These are phyloP conservation scores for Suillus lakei DNA, from an alignment of 768 basidiomycete species.

Conservation along the genomic window DNA sequence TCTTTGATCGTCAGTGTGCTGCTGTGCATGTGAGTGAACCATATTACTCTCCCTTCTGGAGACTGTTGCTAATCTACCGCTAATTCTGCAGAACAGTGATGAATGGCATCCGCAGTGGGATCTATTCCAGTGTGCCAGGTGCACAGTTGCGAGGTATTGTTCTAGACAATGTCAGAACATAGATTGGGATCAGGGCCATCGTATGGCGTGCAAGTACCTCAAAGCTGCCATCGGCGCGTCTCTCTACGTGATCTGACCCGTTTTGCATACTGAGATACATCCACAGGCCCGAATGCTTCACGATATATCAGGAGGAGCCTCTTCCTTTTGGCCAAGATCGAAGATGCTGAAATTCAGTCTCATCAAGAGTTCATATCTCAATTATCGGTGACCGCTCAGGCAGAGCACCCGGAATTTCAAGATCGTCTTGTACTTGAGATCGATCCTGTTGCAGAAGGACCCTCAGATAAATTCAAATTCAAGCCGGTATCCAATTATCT, in stretches of 20 bases:
- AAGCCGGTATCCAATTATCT: background rate
- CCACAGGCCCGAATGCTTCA: background rate
- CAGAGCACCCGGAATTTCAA: conserved; percentile 3
- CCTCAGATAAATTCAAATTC: conserved; percentile 3
- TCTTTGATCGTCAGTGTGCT: conserved; percentile 6
- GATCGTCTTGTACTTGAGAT: conserved; percentile 6
- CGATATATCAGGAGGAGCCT: conserved; percentile 4
- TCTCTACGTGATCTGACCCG: background rate
- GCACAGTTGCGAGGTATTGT: conserved; percentile 7
- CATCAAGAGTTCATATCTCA: conserved; percentile 7
- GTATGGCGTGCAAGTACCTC: conserved; percentile 6
- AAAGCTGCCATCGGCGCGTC: conserved; percentile 6
- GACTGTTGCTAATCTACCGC: background rate
- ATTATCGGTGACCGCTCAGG: background rate
- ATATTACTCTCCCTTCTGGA: background rate
- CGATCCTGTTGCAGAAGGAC: background rate
- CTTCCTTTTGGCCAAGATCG: conserved; percentile 2
- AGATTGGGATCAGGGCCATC: conserved; percentile 6
- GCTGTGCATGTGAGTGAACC: conserved; percentile 1
- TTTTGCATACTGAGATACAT: background rate
- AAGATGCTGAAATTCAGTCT: conserved; percentile 3
- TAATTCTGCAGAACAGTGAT: conserved; percentile 1
- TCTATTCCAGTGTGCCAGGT: conserved; percentile 7
- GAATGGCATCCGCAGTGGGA: conserved; percentile 11
- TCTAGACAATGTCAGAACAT: conserved; percentile 6